phyloP scores from a whole-genome alignment of 805 yeast species.

The Sugiyamaella chiloensis region DNA sequence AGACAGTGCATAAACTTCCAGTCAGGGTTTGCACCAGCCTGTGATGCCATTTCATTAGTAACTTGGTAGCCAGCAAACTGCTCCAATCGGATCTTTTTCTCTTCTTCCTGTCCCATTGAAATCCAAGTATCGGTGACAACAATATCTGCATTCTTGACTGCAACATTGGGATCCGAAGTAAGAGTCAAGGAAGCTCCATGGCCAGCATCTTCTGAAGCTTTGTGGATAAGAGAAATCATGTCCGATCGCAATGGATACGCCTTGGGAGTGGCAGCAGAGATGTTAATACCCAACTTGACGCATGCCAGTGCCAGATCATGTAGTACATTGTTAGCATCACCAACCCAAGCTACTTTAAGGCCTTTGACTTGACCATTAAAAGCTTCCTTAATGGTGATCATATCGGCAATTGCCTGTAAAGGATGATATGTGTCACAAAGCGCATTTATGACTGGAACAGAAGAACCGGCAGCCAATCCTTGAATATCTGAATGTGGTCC shows the following conservation, averaged over 20 bases:
- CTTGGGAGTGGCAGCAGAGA: slow-evolving; percentile 80
- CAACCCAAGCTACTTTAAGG: slow-evolving; percentile 89
- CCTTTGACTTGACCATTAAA: slow-evolving; percentile 47
- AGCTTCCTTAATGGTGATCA: slow-evolving; percentile 79
- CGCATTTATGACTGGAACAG: slow-evolving; percentile 90
- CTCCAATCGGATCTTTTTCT: slow-evolving; percentile 63
- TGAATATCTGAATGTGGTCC: slow-evolving; percentile 78
- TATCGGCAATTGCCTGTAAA: slow-evolving; percentile 88
- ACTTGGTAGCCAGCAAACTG: slow-evolving; percentile 89
- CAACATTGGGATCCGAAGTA: slow-evolving; percentile 70
- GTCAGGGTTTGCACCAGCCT: slow-evolving; percentile 55
- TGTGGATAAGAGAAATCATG: slow-evolving; percentile 53
- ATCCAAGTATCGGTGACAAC: slow-evolving; percentile 96
- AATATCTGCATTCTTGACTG: slow-evolving; percentile 71
- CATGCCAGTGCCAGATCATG: slow-evolving; percentile 91
- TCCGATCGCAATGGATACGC: slow-evolving; percentile 59
- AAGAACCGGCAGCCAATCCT: slow-evolving; percentile 70
- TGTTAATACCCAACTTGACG: slow-evolving; percentile 76
- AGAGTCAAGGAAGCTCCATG: slow-evolving; percentile 43
- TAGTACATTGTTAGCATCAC: slow-evolving; percentile 94
- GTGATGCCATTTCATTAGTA: slow-evolving; percentile 55
- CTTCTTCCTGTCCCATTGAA: slow-evolving; percentile 95
- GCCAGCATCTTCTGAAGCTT: slow-evolving; percentile 50
- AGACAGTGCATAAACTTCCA: slow-evolving; percentile 98
- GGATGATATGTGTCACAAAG: slow-evolving; percentile 94